Base-by-base conservation (phyloP, 1,139 yeast genomes). In the Arxiozyma heterogenica region DNA sequence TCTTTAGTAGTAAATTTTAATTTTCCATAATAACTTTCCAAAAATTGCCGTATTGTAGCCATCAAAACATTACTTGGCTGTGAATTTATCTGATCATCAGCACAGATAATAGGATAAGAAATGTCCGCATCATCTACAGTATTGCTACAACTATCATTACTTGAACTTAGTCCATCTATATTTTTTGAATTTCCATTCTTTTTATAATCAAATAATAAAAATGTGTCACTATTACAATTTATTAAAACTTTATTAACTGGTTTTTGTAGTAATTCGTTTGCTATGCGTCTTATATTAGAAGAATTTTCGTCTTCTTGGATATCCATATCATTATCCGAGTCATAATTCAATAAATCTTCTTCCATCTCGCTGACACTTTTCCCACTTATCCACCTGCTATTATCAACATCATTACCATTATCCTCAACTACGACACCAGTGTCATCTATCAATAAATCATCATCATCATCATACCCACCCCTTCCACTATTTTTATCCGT, bases 1-100 rank as follows among this genome's bases (percentile, higher is more conserved):
- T 69, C 72, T 47, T 64, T 65, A 6, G 63, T 58, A 17, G 64
- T 55, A 47, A 69, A 61, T 15, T 58, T 55, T 7, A 66, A 50
- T n/a, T 56, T 57, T 3, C 68, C 67, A 47, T 59, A 60, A 18
- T 54, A 58, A 15, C 44, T 51, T 44, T 64, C 66, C 41, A 69
- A 49, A 49, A 64, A 63, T 9, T 55, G 50, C 27, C 71, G 65
- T 5, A 69, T 53, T 1, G 57, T 41, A 6, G 58, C 59, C 53
- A 68, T 62, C 27, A 67, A 54, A 12, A 59, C 61, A n/a, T 57
- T 60, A 49, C 64, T 63, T 8, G 61, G 60, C 1, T 58, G 54
- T 47, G 60, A 59, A 23, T 60, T 49, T 18, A 60, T 53, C n/a
- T 55, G 57, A 2, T 53, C 27, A 41, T 66, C 62, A 18, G 58